Base-by-base conservation (phyloP, 331 rosid genomes). In the Saraca asoca region DNA sequence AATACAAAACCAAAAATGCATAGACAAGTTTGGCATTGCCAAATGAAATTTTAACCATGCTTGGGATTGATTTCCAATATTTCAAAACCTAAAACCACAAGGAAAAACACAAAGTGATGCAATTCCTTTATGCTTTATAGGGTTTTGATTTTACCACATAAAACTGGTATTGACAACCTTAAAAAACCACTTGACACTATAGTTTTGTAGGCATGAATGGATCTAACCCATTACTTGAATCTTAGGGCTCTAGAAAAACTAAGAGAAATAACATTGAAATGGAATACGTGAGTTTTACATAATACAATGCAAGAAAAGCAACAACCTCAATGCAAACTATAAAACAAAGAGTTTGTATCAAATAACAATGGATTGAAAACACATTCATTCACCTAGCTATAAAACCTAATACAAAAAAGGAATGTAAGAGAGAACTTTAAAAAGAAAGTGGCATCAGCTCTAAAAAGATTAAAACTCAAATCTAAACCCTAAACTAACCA, bases 401-500 rank as follows among this genome's bases (percentile, higher is more conserved):
- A 58, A 64, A 55, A 17, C 2, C 7, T 12, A 50, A n/a, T 16
- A 33, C 13, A 14, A 11, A 18, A 65, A 31, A 46, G 35, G 17
- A 37, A 58, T 34, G 31, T 5, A 11, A 7, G 17, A 29, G 29
- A 13, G 42, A 33, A 10, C 15, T 38, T 58, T 62, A 50, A 16
- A 39, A 19, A 17, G 35, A 31, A 6, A 56, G 72, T 34, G 51
- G 10, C 70, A 51, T 64, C 69, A 62, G 38, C 17, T 80, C 78
- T 78, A 72, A 51, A 49, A 65, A 38, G 33, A 74, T 51, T 31
- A 59, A 73, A 62, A 46, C 71, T 68, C 71, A 71, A 86, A 80
- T 62, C 70, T 46, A 78, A 82, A 82, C 91, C 95, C 84, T 85
- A 80, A 77, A 50, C 68, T 50, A n/a, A 73, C 55, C 33, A 16